Evolutionary conservation across 139 green algal species (phyloP), one percentile per base, ranked within the genome.

Genomic region (Trebouxia sp.): DNA sequence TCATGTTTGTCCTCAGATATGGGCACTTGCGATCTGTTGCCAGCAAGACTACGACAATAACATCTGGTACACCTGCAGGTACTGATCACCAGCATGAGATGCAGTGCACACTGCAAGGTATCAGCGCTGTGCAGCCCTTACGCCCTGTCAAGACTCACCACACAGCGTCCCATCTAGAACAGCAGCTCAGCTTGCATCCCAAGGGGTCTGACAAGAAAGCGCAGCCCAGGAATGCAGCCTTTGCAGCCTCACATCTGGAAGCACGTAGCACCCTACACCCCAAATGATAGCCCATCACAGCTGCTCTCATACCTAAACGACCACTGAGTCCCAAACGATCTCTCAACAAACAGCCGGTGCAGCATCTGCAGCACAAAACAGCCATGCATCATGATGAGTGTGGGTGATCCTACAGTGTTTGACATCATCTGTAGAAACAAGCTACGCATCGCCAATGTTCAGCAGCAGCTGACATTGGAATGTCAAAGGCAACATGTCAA

Each of bases 11-110:
- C 32, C 26, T 24, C 58, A 70, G 58, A 24, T 22, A 41, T 35
- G 58, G 12, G 37, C 20, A n/a, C 26, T 24, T 24, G 26, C 20
- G 26, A 5, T 26, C 12, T 9, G 14, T 14, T n/a, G 20, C n/a
- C n/a, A 41, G 58, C 28, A 35, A 1, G 2, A 37, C n/a, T 22
- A 70, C 4, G 20, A 12, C 58, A 70, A 24, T n/a, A 1, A 70
- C 5, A 24, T 37, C n/a, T 37, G 3, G 5, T n/a, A 37, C 4
- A 9, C 28, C 39, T 78, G 42, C 74, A 79, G 74, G 74, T 10
- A 24, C 11, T 45, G 74, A 65, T 9, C 47, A 79, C 17, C 47
- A 79, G 30, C 45, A 79, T 55, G 74, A 79, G 42, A 79, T 79
- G 74, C 42, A 55, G 28, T 42, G 32, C 30, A 79, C 74, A 6